Evolutionary conservation across 176 grass and related monocot species (phyloP).

Genomic region (Carex myosuroides): DNA sequence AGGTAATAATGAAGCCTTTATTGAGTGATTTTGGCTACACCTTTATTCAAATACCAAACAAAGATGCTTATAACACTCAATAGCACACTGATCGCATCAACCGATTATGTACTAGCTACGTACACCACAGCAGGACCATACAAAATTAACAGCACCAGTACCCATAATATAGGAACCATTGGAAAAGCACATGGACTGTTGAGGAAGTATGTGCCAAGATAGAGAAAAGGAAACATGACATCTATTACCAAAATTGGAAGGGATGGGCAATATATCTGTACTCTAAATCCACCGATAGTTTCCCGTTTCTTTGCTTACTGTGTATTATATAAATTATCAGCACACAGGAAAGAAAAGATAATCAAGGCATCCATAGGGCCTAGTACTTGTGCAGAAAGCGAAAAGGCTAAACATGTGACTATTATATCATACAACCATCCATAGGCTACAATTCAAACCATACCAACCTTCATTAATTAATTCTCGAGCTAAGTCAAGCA

Average conservation of each 20-base stretch:
- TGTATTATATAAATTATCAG: background rate
- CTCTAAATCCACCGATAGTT: background rate
- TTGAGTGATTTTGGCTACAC: background rate
- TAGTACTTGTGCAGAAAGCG: background rate
- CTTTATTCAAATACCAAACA: background rate
- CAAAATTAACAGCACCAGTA: background rate
- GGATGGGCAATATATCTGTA: background rate
- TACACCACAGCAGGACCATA: background rate
- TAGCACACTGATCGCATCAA: background rate
- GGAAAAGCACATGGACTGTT: slow-evolving; percentile 12
- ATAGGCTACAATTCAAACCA: background rate
- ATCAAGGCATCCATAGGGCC: background rate
- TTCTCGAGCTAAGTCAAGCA: background rate
- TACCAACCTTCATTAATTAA: slow-evolving; percentile 1
- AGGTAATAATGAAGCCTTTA: background rate
- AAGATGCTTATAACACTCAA: background rate
- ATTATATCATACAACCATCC: background rate
- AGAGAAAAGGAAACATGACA: background rate
- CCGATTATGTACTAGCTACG: background rate
- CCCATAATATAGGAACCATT: background rate
- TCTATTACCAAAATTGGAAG: background rate
- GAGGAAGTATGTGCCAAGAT: background rate
- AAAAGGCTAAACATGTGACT: background rate
- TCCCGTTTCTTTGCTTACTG: background rate
- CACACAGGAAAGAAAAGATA: background rate